Evolutionary conservation across 1,284 basidiomycete genomes (phyloP), one percentile per base, ranked within the genome.

Genomic region (Tilletia horrida): DNA sequence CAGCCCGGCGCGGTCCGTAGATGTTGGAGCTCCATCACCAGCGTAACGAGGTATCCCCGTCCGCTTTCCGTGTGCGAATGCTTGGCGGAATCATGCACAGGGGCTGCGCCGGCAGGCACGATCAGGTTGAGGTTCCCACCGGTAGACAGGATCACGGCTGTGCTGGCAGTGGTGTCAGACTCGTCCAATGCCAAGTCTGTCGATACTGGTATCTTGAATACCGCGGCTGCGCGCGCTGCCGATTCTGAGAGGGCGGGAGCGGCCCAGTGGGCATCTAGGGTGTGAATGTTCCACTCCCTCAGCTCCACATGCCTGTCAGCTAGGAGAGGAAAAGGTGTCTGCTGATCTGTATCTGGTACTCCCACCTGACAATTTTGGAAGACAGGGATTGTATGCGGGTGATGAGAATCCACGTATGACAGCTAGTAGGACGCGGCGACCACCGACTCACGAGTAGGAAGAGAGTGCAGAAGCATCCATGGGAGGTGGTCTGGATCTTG

Each of bases 171-270:
- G 14, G 55, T 25, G 27, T 59, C 55, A 13, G 55, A 35, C 16
- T 59, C 55, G 29, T 59, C 55, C 14, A 59, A 27, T 4, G 55
- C 55, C 29, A 59, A 11, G 29, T 59, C 55, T 35, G 55, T 59
- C 9, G 55, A 59, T 3, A 59, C 55, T 2, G 55, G 55, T 25
- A 59, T 59, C 55, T 59, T 59, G 55, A 59, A 59, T 1, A 59
- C 27, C 14, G 25, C 27, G 29, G 55, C 55, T 40, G 55, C 55
- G 14, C 55, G 55, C 7, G 55, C 55, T 31, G 55, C 55, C 11
- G 55, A 59, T 14, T 59, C 55, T 2, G 55, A 59, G 55, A 59
- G 55, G 1, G 55, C 55, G 3, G 55, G 55, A 13, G 55, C 55
- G 1, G 55, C 55, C 55, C 55, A 59, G 29, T 59, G 27, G 1